These are phyloP conservation scores for Cyberlindnera maclurae DNA, from an alignment of 805 yeast species.

Conservation along the genomic window DNA sequence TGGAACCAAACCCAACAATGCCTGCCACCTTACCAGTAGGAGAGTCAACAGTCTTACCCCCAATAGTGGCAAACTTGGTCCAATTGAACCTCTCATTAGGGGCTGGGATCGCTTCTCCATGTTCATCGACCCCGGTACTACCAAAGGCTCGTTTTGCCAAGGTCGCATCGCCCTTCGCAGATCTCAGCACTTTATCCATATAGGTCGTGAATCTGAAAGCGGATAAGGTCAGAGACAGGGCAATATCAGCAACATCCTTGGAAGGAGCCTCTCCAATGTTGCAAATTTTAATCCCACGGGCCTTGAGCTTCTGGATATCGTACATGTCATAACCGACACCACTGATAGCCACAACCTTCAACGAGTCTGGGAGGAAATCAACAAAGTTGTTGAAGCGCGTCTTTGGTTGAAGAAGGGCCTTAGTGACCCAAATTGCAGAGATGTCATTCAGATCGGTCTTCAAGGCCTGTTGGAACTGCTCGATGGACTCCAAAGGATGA, in stretches of 20 bases:
- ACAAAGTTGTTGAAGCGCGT: conserved; percentile 39
- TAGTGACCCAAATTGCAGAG: conserved; percentile 48
- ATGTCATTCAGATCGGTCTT: conserved; percentile 31
- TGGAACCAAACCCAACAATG: conserved; percentile 67
- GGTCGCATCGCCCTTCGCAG: conserved; percentile 33
- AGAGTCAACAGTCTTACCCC: conserved; percentile 37
- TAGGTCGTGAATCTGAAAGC: conserved; percentile 51
- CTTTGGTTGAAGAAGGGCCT: conserved; percentile 36
- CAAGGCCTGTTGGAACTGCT: conserved; percentile 36
- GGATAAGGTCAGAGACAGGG: conserved; percentile 47
- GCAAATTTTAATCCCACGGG: conserved; percentile 46
- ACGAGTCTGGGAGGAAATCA: conserved; percentile 36
- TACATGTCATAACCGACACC: conserved; percentile 56
- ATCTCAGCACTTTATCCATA: conserved; percentile 35
- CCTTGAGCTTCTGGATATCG: conserved; percentile 36
- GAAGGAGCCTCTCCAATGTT: conserved; percentile 56
- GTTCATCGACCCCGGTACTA: conserved; percentile 23
- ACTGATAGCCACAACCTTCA: conserved; percentile 45
- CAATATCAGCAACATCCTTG: conserved; percentile 66
- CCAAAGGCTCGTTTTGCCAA: conserved; percentile 34
- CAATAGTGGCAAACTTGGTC: conserved; percentile 37
- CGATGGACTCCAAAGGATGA: conserved; percentile 20
- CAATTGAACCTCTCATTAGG: conserved; percentile 31
- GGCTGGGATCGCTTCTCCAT: conserved; percentile 23
- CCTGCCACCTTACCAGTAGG: conserved; percentile 53